A percentile compares a stretch with the other conserved stretches of the same genome.
Conservation (phyloP, 2,329 filamentous ascomycete species). For the Didymella keratinophila region DNA sequence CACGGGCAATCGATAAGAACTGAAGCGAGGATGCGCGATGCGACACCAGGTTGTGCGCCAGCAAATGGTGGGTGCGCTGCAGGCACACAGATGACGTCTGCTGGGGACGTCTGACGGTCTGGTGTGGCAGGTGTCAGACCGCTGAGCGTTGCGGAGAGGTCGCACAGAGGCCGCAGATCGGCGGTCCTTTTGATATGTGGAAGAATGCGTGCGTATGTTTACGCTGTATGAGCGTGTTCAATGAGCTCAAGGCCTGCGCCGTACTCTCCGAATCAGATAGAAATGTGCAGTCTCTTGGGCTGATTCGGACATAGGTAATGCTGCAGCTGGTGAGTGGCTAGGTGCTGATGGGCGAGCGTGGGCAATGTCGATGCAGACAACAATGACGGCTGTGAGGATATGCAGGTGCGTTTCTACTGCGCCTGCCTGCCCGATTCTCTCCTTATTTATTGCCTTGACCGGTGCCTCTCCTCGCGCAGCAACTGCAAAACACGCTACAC, state of each 20-base stretch:
- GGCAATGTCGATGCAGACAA: slow-evolving; percentile 23
- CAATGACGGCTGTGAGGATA: slow-evolving; percentile 12
- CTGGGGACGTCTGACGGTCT: slow-evolving; percentile 11
- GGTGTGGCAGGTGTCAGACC: slow-evolving; percentile 20
- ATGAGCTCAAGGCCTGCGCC: slow-evolving; percentile 38
- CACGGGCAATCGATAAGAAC: slow-evolving; percentile 23
- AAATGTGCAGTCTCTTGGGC: slow-evolving; percentile 37
- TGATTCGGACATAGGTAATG: slow-evolving; percentile 43
- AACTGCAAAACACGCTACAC: slow-evolving; percentile 11
- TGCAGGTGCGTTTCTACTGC: slow-evolving; percentile 17
- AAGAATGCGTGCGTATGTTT: slow-evolving; percentile 11
- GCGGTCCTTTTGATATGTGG: slow-evolving; percentile 6
- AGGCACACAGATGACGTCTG: slow-evolving; percentile 21
- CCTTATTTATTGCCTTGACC: slow-evolving; percentile 18
- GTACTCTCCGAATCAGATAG: slow-evolving; percentile 47
- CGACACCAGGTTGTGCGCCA: slow-evolving; percentile 6
- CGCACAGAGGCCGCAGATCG: slow-evolving; percentile 14
- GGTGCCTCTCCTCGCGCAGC: slow-evolving; percentile 1
- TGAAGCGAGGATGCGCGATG: slow-evolving; percentile 20
- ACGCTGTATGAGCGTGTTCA: neutral
- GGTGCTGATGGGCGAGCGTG: slow-evolving; percentile 22
- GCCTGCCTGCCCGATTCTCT: slow-evolving; percentile 13
- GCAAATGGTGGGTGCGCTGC: slow-evolving; percentile 15
- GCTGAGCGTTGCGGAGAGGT: slow-evolving; percentile 8
- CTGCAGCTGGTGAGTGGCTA: slow-evolving; percentile 17